phyloP scores from a whole-genome alignment of 2,329 filamentous ascomycete genomes.

The Pseudocercospora macadamiae region DNA sequence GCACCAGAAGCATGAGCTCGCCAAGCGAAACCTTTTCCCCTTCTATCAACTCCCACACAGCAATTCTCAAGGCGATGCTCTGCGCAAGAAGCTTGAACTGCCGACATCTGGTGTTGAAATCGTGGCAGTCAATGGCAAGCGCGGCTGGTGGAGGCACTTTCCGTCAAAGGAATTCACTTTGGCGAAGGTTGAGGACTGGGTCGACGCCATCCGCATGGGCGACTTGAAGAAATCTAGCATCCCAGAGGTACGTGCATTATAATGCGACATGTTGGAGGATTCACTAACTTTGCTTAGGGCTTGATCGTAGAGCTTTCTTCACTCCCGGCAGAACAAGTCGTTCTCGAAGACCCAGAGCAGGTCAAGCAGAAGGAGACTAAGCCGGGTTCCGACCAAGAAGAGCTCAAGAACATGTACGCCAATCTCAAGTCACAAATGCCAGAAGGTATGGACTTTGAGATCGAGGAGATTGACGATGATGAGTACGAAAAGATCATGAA shows the following conservation, averaged over 20 bases:
- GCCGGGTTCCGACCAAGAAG: constrained; percentile 15
- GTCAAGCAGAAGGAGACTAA: constrained; percentile 18
- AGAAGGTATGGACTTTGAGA: constrained; percentile 37
- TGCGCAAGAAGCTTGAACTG: constrained; percentile 68
- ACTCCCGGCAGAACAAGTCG: constrained; percentile 31
- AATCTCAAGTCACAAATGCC: constrained; percentile 33
- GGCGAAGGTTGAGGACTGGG: constrained; percentile 75
- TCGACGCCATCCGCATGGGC: constrained; percentile 88
- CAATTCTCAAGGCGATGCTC: constrained; percentile 58
- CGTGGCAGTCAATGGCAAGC: constrained; percentile 80
- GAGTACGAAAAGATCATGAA: constrained; percentile 38
- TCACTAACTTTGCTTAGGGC: constrained; percentile 13
- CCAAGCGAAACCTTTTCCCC: constrained; percentile 74
- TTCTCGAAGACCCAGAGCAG: constrained; percentile 26
- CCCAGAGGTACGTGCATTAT: constrained; percentile 47
- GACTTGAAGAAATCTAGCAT: constrained; percentile 79
- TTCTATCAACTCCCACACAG: constrained; percentile 73
- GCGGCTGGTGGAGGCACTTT: constrained; percentile 83
- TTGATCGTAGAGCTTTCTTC: constrained; percentile 39
- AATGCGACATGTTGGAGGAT: neutral
- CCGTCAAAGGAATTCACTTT: constrained; percentile 58
- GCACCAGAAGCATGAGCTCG: constrained; percentile 71
- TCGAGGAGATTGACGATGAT: constrained; percentile 41
- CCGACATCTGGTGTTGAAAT: constrained; percentile 64
- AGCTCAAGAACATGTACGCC: constrained; percentile 27